Evolutionary conservation across 2,329 filamentous ascomycete species (phyloP), one percentile per base, ranked within the genome.

Genomic region (Ascochyta lentis): DNA sequence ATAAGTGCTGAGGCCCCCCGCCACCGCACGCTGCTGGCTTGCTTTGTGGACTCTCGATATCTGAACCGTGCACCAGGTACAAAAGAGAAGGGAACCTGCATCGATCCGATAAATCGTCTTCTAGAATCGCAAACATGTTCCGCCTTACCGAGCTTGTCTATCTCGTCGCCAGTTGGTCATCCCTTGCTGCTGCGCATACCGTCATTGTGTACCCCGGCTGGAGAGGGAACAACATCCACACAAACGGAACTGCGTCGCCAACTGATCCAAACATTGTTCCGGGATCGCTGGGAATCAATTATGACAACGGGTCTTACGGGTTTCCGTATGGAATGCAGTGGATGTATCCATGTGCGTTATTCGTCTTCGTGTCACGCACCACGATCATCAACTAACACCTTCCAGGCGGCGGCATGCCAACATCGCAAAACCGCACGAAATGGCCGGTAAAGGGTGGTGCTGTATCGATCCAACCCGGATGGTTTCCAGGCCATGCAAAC

Each of bases 291-390:
- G 82, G 81, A 5, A 79, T 77, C 26, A 78, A 75, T 51, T 73
- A 70, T 33, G 59, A 66, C 16, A 82, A 82, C 49, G 78, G 77
- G 22, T 78, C 79, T 15, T 68, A 72, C 16, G 70, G 78, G 0
- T 95, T 86, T 66, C 92, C 92, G 1, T 96, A 90, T 65, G 93
- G 92, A 78, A 94, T 95, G 90, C 90, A 96, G 80, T 97, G 92
- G 92, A 87, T 88, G 74, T 96, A 96, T 80, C 92, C 93, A 76
- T 97, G 92, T 96, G 81, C 79, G 91, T 80, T 29, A 22, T 8
- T 31, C 9, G 13, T 23, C 16, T 16, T 29, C 19, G 24, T 23
- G 15, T 23, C 8, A 6, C 15, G 15, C 31, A 34, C 22, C n/a
- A 31, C 5, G 31, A 15, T 3, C n/a, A 39, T 9, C 13, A 24